Evolutionary conservation across 2,329 filamentous ascomycete species (phyloP).

Genomic region (Leptosphaerulina australis): DNA sequence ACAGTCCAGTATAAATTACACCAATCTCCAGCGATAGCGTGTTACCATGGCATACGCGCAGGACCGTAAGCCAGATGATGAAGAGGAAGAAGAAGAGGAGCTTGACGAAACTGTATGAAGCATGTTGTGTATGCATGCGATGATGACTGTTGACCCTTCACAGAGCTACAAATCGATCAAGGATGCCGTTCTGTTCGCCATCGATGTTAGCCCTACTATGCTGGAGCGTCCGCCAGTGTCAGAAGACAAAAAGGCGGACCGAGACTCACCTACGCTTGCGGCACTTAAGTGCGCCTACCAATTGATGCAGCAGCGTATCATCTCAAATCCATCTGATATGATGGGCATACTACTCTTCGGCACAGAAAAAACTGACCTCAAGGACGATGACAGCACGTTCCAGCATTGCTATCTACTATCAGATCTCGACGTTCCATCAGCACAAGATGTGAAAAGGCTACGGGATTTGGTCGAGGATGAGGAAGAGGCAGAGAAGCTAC

Average conservation of each 20-base stretch:
- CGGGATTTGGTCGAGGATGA: conserved; percentile 79
- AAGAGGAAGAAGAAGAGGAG: conserved; percentile 73
- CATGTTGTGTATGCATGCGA: not conserved
- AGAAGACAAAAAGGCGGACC: conserved; percentile 71
- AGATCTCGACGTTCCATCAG: conserved; percentile 85
- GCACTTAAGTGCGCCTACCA: conserved; percentile 93
- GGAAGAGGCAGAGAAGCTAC: conserved; percentile 70
- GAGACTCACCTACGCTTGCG: conserved; percentile 77
- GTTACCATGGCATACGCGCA: conserved; percentile 41
- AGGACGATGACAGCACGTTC: conserved; percentile 64
- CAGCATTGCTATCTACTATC: conserved; percentile 91
- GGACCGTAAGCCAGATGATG: conserved; percentile 46
- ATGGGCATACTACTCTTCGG: conserved; percentile 94
- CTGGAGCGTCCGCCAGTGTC: conserved; percentile 68
- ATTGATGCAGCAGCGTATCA: conserved; percentile 97
- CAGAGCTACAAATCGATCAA: conserved; percentile 87
- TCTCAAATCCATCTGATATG: conserved; percentile 94
- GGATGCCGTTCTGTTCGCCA: conserved; percentile 97
- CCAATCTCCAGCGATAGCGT: not conserved
- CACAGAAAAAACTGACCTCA: conserved; percentile 71
- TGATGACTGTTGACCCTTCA: conserved; percentile 19
- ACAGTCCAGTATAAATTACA: not conserved
- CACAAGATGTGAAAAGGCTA: conserved; percentile 81
- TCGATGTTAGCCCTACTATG: conserved; percentile 90
- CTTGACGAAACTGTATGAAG: conserved; percentile 66